Evolutionary conservation across 2,329 filamentous ascomycete species (phyloP), one percentile per base, ranked within the genome.

Genomic region (Ceratocystis eucalypticola): DNA sequence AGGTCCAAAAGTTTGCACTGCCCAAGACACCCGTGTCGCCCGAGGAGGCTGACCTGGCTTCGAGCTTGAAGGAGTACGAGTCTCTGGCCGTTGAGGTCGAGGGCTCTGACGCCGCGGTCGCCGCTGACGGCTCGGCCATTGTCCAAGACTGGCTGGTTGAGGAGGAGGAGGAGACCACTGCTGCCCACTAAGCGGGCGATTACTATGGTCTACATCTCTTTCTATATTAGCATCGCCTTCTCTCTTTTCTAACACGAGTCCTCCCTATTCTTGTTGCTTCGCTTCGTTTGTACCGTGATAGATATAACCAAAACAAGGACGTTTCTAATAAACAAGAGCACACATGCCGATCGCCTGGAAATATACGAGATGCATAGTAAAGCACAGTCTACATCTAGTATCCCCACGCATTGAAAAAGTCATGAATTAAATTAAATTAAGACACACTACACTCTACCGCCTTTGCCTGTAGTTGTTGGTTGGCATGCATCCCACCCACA

Each of bases 21-120:
- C 94, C 94, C 73, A 86, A 88, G 77, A 78, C 91, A 68, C 93
- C 94, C 74, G 79, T 83, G 75, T 96, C 91, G 45, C 94, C 94
- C 75, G 94, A 97, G 80, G 93, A 97, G 84, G 80, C 87, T 78
- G 89, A 96, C 79, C 88, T 99, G 70, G 91, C 92, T 75, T 88
- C 84, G 78, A 93, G 90, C 77, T 80, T 99, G 77, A 88, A 94
- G 81, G 87, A 91, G 76, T 99, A 99, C 84, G 93, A 97, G 84
- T 84, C 80, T 76, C 91, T 96, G 83, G 84, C 87, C 72, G 92
- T 96, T 72, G 94, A 99, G 79, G 87, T 97, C 71, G 93, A 97
- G 82, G 93, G 93, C 71, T 85, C 90, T 77, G 84, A 88, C 71
- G 80, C 82, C 71, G 77, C 79, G 69, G 82, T 82, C 70, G 82